Base-by-base conservation (phyloP, 2,329 filamentous ascomycete species). In the Orbilia javanica region DNA sequence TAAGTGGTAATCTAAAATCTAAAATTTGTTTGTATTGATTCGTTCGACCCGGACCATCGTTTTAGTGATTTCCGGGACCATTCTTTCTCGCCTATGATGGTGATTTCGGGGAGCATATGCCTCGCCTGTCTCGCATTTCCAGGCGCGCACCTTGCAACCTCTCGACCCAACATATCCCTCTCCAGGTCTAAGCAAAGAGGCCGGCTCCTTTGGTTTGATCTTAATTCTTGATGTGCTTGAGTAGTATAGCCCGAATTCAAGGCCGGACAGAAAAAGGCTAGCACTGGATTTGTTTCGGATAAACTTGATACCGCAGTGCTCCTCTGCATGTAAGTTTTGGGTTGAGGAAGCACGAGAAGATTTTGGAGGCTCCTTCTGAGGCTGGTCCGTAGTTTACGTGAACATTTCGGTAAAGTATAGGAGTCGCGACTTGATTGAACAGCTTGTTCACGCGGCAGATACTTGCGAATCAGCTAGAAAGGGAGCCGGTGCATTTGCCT, bases 391-490 rank as follows among this genome's bases (percentile, higher is more conserved):
- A 50, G 11, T 66, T 39, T 15, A 50, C 5, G 20, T 52, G 15
- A n/a, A 66, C 46, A 36, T 66, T 7, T 13, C 25, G 42, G 39
- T 50, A 50, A 4, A 66, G 27, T 13, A 36, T 36, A 6, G 44
- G 27, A 22, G 29, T 53, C 5, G 64, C 64, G 25, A 67, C n/a
- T 15, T 55, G 64, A 20, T 67, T 7, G 48, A 67, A 48, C 31
- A 50, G 13, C 22, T 31, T 67, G 29, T 55, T 67, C 18, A 55
- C 64, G 8, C 48, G 31, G 22, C 64, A 67, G 15, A 66, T 25
- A 10, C 22, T 36, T 34, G 27, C 27, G 15, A 66, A 11, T 48
- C 44, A 10, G 25, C 44, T 39, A 13, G 34, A 18, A 52, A 66
- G 4, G 42, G 62, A 20, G 11, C 5, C 13, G 46, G 46, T 20